A percentile compares a stretch with the other conserved stretches of the same genome.
Conservation (phyloP, 768 basidiomycete species). For the Leccinum rimulosum region DNA sequence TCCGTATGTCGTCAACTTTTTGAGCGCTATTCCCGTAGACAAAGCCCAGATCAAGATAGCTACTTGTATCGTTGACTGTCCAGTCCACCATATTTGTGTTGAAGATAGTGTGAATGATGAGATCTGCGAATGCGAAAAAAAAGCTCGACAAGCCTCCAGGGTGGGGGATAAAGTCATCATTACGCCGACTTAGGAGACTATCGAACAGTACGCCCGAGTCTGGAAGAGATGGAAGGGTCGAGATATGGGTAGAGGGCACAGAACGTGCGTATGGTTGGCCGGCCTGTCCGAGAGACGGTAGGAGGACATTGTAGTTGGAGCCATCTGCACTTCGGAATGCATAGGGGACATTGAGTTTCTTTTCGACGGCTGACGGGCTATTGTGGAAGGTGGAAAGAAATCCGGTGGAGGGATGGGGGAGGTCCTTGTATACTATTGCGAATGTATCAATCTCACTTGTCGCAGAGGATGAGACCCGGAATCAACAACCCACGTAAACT, state of each 20-base stretch:
- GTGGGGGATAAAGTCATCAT: constrained; percentile 44
- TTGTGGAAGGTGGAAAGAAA: constrained; percentile 39
- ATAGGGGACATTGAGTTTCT: constrained; percentile 36
- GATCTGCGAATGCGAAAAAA: constrained; percentile 77
- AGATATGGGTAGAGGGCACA: constrained; percentile 47
- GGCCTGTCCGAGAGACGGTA: constrained; percentile 56
- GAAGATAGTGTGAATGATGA: constrained; percentile 75
- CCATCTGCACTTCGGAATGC: constrained; percentile 60
- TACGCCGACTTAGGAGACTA: constrained; percentile 48
- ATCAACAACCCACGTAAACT: constrained; percentile 49
- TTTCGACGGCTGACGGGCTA: neutral
- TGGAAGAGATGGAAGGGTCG: constrained; percentile 51
- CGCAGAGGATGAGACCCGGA: neutral
- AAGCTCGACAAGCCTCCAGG: constrained; percentile 69
- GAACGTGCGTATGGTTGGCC: constrained; percentile 67
- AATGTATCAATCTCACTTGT: neutral
- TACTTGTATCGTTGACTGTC: constrained; percentile 60
- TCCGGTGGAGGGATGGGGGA: constrained; percentile 67
- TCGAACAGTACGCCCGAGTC: constrained; percentile 72
- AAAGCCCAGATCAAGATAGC: constrained; percentile 75
- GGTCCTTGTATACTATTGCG: constrained; percentile 66
- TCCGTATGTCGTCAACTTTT: constrained; percentile 50
- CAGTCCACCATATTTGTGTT: constrained; percentile 48
- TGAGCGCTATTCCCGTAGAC: constrained; percentile 62
- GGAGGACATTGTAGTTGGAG: constrained; percentile 53